A percentile compares a stretch with the other conserved stretches of the same genome.
These are phyloP conservation scores for Monilinia fructigena DNA, from an alignment of 2,329 filamentous ascomycete species.

Conservation along the genomic window DNA sequence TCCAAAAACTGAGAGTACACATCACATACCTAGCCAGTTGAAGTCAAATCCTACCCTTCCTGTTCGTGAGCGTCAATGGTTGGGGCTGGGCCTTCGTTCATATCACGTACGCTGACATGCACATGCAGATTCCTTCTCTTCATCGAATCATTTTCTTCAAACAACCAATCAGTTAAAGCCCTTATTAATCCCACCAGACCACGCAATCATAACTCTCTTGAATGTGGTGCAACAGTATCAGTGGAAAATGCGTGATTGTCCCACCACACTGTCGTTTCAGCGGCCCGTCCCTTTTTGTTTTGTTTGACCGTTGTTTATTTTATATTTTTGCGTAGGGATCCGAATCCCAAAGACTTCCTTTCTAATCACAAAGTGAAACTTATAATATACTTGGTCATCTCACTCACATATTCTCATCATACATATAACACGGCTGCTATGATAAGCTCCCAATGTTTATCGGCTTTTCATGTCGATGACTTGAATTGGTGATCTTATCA, in stretches of 20 bases:
- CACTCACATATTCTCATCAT: background rate
- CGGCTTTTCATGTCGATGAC: conserved; percentile 2
- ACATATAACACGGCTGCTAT: background rate
- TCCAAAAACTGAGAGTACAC: too few relatives aligned
- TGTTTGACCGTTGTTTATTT: too few relatives aligned
- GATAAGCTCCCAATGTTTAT: background rate
- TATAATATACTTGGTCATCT: background rate
- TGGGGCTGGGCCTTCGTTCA: background rate
- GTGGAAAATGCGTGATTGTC: background rate
- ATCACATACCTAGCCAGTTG: background rate
- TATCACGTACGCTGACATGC: background rate
- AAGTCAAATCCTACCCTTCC: background rate
- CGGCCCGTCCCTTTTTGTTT: background rate
- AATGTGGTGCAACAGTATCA: conserved; percentile 8
- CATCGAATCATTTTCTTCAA: background rate
- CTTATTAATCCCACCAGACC: background rate
- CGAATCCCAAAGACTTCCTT: background rate
- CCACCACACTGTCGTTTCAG: background rate
- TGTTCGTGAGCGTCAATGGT: background rate
- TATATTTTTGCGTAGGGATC: background rate
- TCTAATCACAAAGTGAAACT: background rate
- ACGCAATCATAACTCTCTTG: background rate
- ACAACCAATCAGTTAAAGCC: background rate
- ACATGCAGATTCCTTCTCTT: background rate
- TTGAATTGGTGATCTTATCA: background rate